phyloP scores from a whole-genome alignment of 805 yeast species.

The Middelhovenomyces tepae region DNA sequence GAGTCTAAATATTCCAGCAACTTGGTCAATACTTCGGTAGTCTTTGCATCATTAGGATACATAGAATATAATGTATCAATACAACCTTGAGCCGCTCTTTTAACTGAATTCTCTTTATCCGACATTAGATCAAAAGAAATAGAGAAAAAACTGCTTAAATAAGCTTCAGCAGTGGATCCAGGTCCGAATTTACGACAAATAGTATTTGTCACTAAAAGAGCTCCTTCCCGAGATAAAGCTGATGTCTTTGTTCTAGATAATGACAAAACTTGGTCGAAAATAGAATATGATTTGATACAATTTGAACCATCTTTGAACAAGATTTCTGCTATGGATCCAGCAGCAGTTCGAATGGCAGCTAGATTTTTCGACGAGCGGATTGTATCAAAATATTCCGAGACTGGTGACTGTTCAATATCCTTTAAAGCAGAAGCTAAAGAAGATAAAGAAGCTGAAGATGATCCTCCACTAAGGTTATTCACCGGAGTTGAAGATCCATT shows the following conservation, averaged over 20 bases:
- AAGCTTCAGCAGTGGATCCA: constrained; percentile 61
- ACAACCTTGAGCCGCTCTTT: constrained; percentile 78
- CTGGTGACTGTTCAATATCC: constrained; percentile 57
- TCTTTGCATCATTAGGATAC: constrained; percentile 70
- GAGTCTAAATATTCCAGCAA: constrained; percentile 58
- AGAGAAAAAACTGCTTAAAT: constrained; percentile 53
- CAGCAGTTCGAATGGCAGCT: constrained; percentile 47
- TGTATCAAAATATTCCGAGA: constrained; percentile 46
- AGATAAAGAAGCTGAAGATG: constrained; percentile 66
- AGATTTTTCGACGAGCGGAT: constrained; percentile 45
- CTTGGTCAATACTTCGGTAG: constrained; percentile 57
- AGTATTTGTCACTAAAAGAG: constrained; percentile 49
- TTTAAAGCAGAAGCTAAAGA: constrained; percentile 66
- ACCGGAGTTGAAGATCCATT: constrained; percentile 21
- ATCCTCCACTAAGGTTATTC: constrained; percentile 20
- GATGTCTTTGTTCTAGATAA: constrained; percentile 68
- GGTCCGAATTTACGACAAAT: constrained; percentile 51
- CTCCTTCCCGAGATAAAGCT: constrained; percentile 67
- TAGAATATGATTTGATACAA: constrained; percentile 53
- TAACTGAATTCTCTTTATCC: constrained; percentile 82
- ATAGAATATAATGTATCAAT: constrained; percentile 59
- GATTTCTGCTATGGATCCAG: constrained; percentile 43
- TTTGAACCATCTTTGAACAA: constrained; percentile 39
- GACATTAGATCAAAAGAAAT: constrained; percentile 62
- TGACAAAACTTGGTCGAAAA: constrained; percentile 54